Conservation (phyloP, 2,329 filamentous ascomycete genomes). For the Pseudodiploospora longispora region DNA sequence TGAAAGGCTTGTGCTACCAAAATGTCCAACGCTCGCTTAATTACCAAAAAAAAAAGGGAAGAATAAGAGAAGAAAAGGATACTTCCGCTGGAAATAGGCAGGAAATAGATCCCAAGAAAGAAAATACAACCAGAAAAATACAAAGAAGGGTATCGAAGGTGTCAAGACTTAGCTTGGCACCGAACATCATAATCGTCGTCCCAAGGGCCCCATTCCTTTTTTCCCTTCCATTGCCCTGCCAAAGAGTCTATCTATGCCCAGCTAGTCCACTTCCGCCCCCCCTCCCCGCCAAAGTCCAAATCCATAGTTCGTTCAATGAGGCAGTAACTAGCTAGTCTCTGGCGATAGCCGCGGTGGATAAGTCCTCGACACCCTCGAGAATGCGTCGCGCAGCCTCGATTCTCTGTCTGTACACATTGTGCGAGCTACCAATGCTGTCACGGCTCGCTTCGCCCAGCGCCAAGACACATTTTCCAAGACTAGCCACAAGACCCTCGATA, state of each 20-base stretch:
- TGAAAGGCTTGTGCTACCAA: no score
- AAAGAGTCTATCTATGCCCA: neutral
- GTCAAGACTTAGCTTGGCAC: conserved; percentile 1
- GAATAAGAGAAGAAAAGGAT: neutral
- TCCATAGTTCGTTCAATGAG: neutral
- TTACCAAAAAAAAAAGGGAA: neutral
- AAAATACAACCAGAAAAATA: conserved; percentile 1
- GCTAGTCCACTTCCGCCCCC: neutral
- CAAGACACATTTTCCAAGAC: conserved; percentile 52
- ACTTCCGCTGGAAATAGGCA: neutral
- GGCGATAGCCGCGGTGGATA: no score
- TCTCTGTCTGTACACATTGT: conserved; percentile 58
- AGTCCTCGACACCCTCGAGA: conserved; percentile 50
- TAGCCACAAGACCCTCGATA: conserved; percentile 52
- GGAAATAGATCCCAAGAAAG: neutral
- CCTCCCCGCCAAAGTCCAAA: neutral
- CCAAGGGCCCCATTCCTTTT: no score
- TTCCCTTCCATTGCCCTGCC: no score
- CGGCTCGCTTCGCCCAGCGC: conserved; percentile 47
- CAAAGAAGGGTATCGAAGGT: conserved; percentile 19
- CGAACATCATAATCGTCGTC: conserved; percentile 4
- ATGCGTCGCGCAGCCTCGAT: conserved; percentile 68
- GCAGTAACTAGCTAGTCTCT: conserved; percentile 2
- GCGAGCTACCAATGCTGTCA: conserved; percentile 45
- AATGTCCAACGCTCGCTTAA: no score